Conservation (phyloP, 2,329 filamentous ascomycete species). For the Penicillium corylophilum region DNA sequence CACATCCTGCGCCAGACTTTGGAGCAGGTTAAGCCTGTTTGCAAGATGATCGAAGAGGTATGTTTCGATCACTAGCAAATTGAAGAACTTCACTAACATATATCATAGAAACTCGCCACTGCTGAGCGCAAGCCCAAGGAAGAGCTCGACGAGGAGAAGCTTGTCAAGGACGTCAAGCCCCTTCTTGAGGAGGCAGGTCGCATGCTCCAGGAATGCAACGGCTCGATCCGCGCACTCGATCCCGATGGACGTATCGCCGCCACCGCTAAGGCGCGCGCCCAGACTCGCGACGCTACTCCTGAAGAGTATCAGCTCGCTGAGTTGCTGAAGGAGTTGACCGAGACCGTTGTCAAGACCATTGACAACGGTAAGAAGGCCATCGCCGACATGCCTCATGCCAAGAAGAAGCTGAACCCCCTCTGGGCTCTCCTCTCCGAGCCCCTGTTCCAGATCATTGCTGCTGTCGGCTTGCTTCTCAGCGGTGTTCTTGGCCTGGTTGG, state of each 20-base stretch:
- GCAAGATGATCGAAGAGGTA: constrained; percentile 81
- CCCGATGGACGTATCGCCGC: constrained; percentile 82
- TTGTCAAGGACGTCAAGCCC: constrained; percentile 82
- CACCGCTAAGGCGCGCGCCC: constrained; percentile 78
- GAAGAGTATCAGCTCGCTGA: constrained; percentile 86
- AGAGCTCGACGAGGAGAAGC: constrained; percentile 83
- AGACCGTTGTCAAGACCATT: constrained; percentile 76
- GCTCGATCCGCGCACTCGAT: constrained; percentile 80
- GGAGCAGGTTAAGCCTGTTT: constrained; percentile 79
- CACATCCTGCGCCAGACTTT: constrained; percentile 73
- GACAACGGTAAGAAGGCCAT: constrained; percentile 87
- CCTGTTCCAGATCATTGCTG: constrained; percentile 87
- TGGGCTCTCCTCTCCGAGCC: constrained; percentile 75
- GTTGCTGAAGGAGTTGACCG: constrained; percentile 78
- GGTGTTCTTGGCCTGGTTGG: constrained; percentile 85
- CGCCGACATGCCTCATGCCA: constrained; percentile 86
- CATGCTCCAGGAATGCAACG: constrained; percentile 83
- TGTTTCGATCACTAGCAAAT: constrained; percentile 20
- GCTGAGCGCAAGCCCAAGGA: constrained; percentile 80
- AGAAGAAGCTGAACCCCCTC: constrained; percentile 90
- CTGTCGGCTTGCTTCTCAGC: constrained; percentile 76
- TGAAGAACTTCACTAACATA: constrained; percentile 2
- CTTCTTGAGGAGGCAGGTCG: constrained; percentile 82
- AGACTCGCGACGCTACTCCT: constrained; percentile 71
- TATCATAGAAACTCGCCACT: constrained; percentile 66